A percentile compares a stretch with the other conserved stretches of the same genome.
Conservation (phyloP, 305 asterid species). For the Stenogyne calaminthoides region DNA sequence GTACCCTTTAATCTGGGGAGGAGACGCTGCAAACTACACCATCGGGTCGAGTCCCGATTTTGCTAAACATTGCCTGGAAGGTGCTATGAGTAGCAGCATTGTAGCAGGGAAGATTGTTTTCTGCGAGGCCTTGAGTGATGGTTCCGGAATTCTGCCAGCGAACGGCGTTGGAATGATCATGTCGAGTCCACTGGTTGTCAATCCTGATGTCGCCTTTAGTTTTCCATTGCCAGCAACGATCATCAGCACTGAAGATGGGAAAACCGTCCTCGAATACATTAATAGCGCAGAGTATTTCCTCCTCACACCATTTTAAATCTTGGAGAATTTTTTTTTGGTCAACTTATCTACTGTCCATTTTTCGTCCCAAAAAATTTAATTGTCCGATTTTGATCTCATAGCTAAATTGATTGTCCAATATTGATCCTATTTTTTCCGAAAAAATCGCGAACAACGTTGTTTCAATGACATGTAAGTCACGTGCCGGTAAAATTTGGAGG, state of each 20-base stretch:
- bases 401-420: no score
- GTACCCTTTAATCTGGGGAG: conserved; percentile 59
- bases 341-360: no score
- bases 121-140: conserved; percentile 46
- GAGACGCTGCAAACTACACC: conserved; percentile 56
- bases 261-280: conserved; percentile 44
- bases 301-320: background rate
- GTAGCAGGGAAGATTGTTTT: conserved; percentile 58
- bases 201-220: conserved; percentile 48
- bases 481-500: no score
- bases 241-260: conserved; percentile 44
- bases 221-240: conserved; percentile 54
- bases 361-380: no score
- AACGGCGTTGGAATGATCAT: conserved; percentile 49
- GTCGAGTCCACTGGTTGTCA: conserved; percentile 29
- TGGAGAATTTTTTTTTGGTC: no score
- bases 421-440: no score
- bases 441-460: no score
- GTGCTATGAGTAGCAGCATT: conserved; percentile 34
- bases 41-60: conserved; percentile 38
- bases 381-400: no score
- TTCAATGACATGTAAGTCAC: no score
- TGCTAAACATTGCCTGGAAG: conserved; percentile 29
- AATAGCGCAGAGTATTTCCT: conserved; percentile 38
- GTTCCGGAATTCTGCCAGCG: conserved; percentile 40